Evolutionary conservation across 73 alveolate species (phyloP), one percentile per base, ranked within the genome.

Genomic region (Paramecium pentaurelia): DNA sequence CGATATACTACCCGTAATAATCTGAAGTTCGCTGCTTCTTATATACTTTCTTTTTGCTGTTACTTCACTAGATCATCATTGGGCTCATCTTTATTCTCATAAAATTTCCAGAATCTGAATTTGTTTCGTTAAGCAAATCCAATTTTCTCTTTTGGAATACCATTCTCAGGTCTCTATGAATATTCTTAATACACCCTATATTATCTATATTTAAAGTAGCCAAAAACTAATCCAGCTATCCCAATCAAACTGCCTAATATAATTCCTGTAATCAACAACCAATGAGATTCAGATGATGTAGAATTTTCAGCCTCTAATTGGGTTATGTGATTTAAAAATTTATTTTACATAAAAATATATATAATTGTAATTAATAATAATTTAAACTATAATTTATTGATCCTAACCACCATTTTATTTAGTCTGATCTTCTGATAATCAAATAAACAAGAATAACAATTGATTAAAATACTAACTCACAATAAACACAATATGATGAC

Each of bases 1-100:
- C 91, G 28, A 45, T 45, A 38, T 27, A 80, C 77, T 47, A 18
- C 8, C 91, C 91, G 58, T 80, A 80, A 47, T 80, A 47, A 80
- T 80, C 58, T 42, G 71, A 45, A 12, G 45, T 64, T 34, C 47
- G 45, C 84, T 32, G 45, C 70, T 54, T 54, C 70, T 54, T 54
- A 54, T 54, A 64, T 64, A 64, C 84, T 64, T 64, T 64, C 84
- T 64, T 64, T 64, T 34, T 64, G 84, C 75, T 25, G 58, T 80
- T 45, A 45, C 58, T 80, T 45, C 71, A 80, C 91, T 4, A 25
- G 30, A 25, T n/a, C 58, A 25, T n/a, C 58, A 25, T 45, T 80
- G n/a, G 91, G 88, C 27, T 64, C 54, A 25, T 25, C 77, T 38
- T 45, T 45, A 25, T 14, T 27, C 32, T 80, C 64, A 49, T 45